Evolutionary conservation across 2,329 filamentous ascomycete genomes (phyloP).

Genomic region (Penicillium sp.): DNA sequence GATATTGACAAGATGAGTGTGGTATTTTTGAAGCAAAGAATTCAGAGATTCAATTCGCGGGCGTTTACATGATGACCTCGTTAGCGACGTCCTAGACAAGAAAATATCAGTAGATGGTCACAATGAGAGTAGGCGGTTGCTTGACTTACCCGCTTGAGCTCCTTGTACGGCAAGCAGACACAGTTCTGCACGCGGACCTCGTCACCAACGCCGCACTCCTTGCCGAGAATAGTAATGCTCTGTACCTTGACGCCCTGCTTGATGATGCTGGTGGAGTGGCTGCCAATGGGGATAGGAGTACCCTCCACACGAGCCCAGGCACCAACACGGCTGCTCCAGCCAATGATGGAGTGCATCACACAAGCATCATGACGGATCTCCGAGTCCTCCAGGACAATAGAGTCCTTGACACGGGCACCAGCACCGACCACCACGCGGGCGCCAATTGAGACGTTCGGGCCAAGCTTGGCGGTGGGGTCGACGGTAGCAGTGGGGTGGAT

Average conservation of each 20-base stretch:
- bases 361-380: conserved; percentile 98
- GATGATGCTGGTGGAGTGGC: conserved; percentile 91
- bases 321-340: conserved; percentile 93
- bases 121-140: background rate
- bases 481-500: conserved; percentile 91
- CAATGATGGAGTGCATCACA: conserved; percentile 93
- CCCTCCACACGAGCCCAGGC: conserved; percentile 99
- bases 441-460: conserved; percentile 94
- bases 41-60: conserved; percentile 20
- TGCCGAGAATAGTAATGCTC: conserved; percentile 95
- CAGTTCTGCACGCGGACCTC: conserved; percentile 98
- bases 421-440: conserved; percentile 84
- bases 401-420: conserved; percentile 91
- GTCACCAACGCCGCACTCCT: conserved; percentile 92
- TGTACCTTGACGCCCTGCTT: conserved; percentile 99
- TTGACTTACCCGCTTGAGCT: conserved; percentile 84
- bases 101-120: conserved; percentile 7
- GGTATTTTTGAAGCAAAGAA: conserved; percentile 27
- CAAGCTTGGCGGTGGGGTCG: conserved; percentile 93
- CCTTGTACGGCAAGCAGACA: conserved; percentile 96
- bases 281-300: conserved; percentile 83
- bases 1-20: conserved; percentile 30
- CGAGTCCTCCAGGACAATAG: conserved; percentile 90
- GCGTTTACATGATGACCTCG: conserved; percentile 83
- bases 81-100: conserved; percentile 47